Base-by-base conservation (phyloP, 805 yeast genomes). In the Ogataea haglerorum region DNA sequence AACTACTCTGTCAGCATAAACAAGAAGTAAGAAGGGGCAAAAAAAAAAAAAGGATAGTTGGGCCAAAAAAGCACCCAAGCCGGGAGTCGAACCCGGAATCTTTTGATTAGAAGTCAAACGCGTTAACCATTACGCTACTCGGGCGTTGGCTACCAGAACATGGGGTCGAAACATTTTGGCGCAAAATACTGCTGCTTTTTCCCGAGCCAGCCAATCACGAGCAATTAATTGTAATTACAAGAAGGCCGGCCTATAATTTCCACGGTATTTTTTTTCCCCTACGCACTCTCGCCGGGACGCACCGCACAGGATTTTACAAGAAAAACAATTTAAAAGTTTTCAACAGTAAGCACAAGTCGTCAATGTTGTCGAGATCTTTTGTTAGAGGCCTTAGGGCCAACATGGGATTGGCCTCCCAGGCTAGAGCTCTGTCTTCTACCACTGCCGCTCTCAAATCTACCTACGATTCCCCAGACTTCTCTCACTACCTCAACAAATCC, bases 401-500 rank as follows among this genome's bases (percentile, higher is more conserved):
- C 43, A 43, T 53, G 34, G 62, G 58, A 38, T 41, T 40, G 35
- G 59, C 58, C 25, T 48, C 62, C 42, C 57, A 58, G 51, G 45
- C 70, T 24, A 75, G 83, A 71, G 61, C 73, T 34, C 68, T 78
- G 56, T 70, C 80, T 38, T 61, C 77, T 30, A 58, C 80, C 37
- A 56, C 79, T 35, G 55, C 72, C 46, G 65, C 75, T 44, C 68
- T 75, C 48, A 83, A 85, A 61, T 78, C 93, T 40, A 78, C 82
- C 56, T 90, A 85, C 75, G 83, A 86, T 68, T 90, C 93, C 38
- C 98, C 97, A 65, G 91, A 90, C 69, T 90, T 78, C 68, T 76
- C 85, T 49, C 81, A 77, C 53, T 85, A 87, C 69, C 73, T 89
- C 58, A 85, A 83, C 74, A 76, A 76, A 51, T 67, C 76, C 58